Evolutionary conservation across 495 filamentous ascomycete genomes (phyloP).

Genomic region (Lentithecium fluviatile): DNA sequence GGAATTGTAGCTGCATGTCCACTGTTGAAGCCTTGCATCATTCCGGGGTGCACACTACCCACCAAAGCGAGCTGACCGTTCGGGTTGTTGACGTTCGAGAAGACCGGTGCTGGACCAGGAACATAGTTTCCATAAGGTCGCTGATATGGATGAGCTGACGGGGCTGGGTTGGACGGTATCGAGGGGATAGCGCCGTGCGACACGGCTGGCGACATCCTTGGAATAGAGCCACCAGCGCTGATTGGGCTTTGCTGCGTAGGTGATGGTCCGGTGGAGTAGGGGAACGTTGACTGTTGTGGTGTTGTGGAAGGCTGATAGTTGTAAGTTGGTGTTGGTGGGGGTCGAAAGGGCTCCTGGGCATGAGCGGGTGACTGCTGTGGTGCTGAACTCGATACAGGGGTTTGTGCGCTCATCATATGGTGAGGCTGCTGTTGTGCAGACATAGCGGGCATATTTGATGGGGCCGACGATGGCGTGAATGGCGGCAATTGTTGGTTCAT

Average conservation of each 20-base stretch:
- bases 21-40: slow-evolving; percentile 56
- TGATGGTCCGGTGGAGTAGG: slow-evolving; percentile 55
- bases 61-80: slow-evolving; percentile 67
- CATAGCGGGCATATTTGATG: slow-evolving; percentile 43
- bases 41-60: slow-evolving; percentile 55
- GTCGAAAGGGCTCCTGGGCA: slow-evolving; percentile 63
- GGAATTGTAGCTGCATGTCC: slow-evolving; percentile 57
- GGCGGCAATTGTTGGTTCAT: slow-evolving; percentile 54
- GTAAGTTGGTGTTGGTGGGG: slow-evolving; percentile 59
- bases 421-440: slow-evolving; percentile 43
- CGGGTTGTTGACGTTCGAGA: slow-evolving; percentile 75
- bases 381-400: slow-evolving; percentile 52
- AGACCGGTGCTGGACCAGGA: slow-evolving; percentile 66
- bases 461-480: slow-evolving; percentile 54
- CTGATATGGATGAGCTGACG: slow-evolving; percentile 48
- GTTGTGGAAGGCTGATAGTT: slow-evolving; percentile 62
- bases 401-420: slow-evolving; percentile 47
- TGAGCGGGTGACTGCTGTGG: slow-evolving; percentile 62
- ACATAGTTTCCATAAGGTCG: slow-evolving; percentile 35
- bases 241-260: slow-evolving; percentile 61
- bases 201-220: slow-evolving; percentile 56
- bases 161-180: slow-evolving; percentile 14
- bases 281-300: slow-evolving; percentile 61
- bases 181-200: slow-evolving; percentile 50
- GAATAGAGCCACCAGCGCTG: slow-evolving; percentile 54